Evolutionary conservation across 352 stramenopile genomes (phyloP), one percentile per base, ranked within the genome.

Genomic region (Achlya hypogyna): DNA sequence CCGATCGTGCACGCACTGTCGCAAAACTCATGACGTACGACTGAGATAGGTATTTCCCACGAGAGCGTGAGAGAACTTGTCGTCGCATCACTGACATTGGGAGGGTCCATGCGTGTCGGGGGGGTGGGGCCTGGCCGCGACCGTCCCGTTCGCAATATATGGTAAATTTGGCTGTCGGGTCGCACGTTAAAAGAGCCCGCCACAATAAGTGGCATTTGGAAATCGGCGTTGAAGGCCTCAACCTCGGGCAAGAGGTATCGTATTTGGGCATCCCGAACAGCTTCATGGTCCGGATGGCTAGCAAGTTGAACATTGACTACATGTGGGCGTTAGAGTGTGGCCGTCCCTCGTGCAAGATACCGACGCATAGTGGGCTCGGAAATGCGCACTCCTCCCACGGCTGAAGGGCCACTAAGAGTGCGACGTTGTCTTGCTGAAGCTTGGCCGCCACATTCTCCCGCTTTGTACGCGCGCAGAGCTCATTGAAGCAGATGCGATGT

Each of bases 171-270:
- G 38, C 77, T 89, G 53, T 82, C 84, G 0, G 88, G 88, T 0
- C 77, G 65, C 18, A 80, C 82, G 51, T 96, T 95, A 56, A 96
- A 91, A 1, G 86, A 88, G 16, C 87, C 87, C 20, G 81, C 77
- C 12, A 96, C 28, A 9, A 96, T 31, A n/a, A 93, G 73, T 0
- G 88, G 88, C 14, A 94, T 65, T n/a, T 93, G 79, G 28, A 95
- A 89, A 47, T 91, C 77, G 1, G 74, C 75, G 54, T 96, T 96
- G 70, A 96, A 93, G 0, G 72, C 66, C 27, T 85, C 81, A 16
- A 94, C 63, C 23, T 79, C 69, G 0, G 83, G 78, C 12, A 82
- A 82, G 10, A 96, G 66, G 60, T 81, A 88, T 53, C 86, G 75
- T 4, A 81, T 71, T 51, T 96, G 87, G 16, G 90, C 71, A 10